Base-by-base conservation (phyloP, 345 rosid species). In the Eutrema japonicum region DNA sequence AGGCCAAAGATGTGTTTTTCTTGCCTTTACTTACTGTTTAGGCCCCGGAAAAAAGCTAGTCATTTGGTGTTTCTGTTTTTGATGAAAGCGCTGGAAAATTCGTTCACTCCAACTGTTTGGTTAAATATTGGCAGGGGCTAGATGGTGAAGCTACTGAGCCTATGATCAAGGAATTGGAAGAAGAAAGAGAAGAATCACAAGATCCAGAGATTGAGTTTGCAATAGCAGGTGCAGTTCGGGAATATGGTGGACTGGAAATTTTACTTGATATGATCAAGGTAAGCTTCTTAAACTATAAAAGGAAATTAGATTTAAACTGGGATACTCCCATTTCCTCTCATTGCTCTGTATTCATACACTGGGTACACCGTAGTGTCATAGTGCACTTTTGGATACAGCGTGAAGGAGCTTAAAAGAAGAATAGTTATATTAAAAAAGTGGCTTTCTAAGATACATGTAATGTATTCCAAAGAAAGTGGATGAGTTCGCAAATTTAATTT, bases 101-200 rank as follows among this genome's bases (percentile, higher is more conserved):
- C 37, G 61, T 52, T 29, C 7, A 26, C 37, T 75, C 68, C 29
- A 13, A 57, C 64, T 72, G 11, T 77, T 8, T 45, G 71, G 33
- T 27, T 5, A 51, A 59, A 66, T 69, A 59, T 76, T 74, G 42
- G 57, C 83, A 92, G 99, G 99, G 99, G 48, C 82, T 92, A 62
- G 99, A 95, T 82, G 99, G 99, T 76, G 99, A 95, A 88, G 99
- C 98, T 61, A 95, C 99, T 45, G 99, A 95, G 64, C 99, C 98
- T 67, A 95, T 95, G 99, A 92, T 95, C 68, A 92, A 95, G 86
- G 96, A 95, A 76, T 76, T 95, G 82, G 99, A 95, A 83, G 99
- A 95, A 83, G 99, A 92, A 74, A 92, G 97, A 80, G 99, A 92
- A 77, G 99, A 95, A 68, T 90, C 96, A 36, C 97, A 86, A 83